Base-by-base conservation (phyloP, 2,329 filamentous ascomycete species). In the Sporothrix brasiliensis region DNA sequence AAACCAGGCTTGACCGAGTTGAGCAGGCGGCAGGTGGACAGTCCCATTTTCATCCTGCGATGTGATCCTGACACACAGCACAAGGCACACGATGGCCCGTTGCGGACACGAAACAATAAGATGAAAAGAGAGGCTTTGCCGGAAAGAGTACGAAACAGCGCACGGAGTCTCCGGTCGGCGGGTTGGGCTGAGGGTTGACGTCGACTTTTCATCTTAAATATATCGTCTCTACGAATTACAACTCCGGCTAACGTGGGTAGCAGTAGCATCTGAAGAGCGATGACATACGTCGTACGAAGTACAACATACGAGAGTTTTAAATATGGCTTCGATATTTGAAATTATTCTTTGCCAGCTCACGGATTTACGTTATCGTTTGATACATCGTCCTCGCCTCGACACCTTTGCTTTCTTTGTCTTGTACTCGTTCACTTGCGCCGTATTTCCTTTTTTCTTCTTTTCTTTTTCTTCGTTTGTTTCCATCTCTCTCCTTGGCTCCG, bases 61-160 rank as follows among this genome's bases (percentile, higher is more conserved):
- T 7, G 7, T 34, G 34, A 34, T 34, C 19, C n/a, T 61, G 19
- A 61, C 34, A 30, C 56, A 61, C 34, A 61, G 56, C 56, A 61
- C 56, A 44, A 61, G 56, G n/a, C 56, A n/a, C n/a, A 61, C 39
- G n/a, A 44, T 44, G 56, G 56, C 56, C 56, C 4, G 39, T 61
- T 39, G n/a, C 34, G 34, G 39, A 24, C n/a, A 44, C 41, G 60
- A 63, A 63, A 24, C 21, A 53, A 53, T 9, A 44, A 44, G 41
- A 13, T 44, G 41, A 44, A 16, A 4, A 44, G 1, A 44, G 13
- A 16, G 11, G 41, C 41, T 44, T 2, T 11, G 13, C 41, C 41
- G 41, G 13, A 44, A 13, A 13, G 41, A 44, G 41, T 44, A 13
- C 52, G 52, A 27, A 27, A 50, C 61, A 50, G 24, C 16, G 61